phyloP scores from a whole-genome alignment of 768 basidiomycete genomes.

The Termitomyces bulborhizus region DNA sequence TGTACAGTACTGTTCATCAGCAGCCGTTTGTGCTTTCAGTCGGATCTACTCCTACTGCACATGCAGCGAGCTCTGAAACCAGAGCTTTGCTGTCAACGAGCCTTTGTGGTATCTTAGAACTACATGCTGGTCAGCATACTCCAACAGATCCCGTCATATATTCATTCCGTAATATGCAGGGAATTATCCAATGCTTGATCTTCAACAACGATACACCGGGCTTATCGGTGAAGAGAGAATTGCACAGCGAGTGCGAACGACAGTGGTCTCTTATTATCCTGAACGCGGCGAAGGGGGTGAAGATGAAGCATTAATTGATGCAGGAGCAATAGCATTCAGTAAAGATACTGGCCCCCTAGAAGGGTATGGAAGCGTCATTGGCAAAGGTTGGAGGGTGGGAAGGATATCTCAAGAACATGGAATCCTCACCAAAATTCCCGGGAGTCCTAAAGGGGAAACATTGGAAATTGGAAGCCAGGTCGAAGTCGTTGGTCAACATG shows the following conservation, averaged over 20 bases:
- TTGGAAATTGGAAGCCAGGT: constrained; percentile 56
- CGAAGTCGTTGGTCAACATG: constrained; percentile 80
- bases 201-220: constrained; percentile 76
- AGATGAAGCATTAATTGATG: constrained; percentile 78
- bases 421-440: constrained; percentile 36
- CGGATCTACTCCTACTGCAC: constrained; percentile 85
- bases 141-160: neutral
- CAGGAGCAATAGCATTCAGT: constrained; percentile 81
- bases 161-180: constrained; percentile 31
- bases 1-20: constrained; percentile 24
- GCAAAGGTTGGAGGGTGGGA: constrained; percentile 57
- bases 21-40: constrained; percentile 68
- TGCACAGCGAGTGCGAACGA: constrained; percentile 63
- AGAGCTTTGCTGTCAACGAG: constrained; percentile 34
- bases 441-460: constrained; percentile 20
- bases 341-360: constrained; percentile 76
- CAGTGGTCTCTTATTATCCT: constrained; percentile 77
- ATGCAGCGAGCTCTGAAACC: constrained; percentile 58
- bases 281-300: constrained; percentile 51
- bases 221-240: constrained; percentile 52
- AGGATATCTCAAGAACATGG: constrained; percentile 79
- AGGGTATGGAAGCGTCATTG: constrained; percentile 68
- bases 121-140: constrained; percentile 58
- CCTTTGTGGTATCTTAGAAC: constrained; percentile 60
- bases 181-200: constrained; percentile 79